Percentiles rank a stretch among this genome's conserved stretches.
phyloP scores from a whole-genome alignment of 768 basidiomycete species.

The Xerocomellus amylosporus region DNA sequence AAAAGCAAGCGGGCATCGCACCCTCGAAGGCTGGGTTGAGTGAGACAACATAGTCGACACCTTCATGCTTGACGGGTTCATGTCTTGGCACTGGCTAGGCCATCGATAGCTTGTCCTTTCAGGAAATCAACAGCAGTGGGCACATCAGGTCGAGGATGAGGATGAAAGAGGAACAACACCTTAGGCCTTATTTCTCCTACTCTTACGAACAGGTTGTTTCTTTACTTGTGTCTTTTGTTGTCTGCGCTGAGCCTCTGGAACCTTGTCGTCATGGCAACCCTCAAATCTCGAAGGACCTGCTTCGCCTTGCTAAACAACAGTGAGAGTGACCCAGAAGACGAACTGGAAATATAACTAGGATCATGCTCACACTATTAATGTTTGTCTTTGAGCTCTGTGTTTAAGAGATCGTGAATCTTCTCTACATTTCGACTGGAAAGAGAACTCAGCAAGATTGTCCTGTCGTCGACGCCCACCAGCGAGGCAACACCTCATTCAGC shows the following conservation, averaged over 20 bases:
- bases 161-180: not conserved
- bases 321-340: not conserved
- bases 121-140: no score
- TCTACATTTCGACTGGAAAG: no score
- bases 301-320: not conserved
- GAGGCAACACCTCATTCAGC: no score
- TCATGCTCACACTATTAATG: not conserved
- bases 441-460: no score
- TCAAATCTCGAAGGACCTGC: not conserved
- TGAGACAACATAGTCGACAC: no score
- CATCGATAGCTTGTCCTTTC: no score
- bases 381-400: not conserved
- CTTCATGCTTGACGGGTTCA: no score
- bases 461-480: no score
- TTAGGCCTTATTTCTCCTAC: not conserved
- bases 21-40: no score
- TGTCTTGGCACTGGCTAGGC: no score
- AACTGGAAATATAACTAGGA: not conserved
- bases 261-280: not conserved
- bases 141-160: no score
- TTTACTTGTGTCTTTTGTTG: not conserved
- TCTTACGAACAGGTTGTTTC: not conserved
- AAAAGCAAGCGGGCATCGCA: no score
- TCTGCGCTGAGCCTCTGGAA: not conserved
- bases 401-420: not conserved